Conservation (phyloP, 768 basidiomycete genomes). For the Pulveroboletus sp. region DNA sequence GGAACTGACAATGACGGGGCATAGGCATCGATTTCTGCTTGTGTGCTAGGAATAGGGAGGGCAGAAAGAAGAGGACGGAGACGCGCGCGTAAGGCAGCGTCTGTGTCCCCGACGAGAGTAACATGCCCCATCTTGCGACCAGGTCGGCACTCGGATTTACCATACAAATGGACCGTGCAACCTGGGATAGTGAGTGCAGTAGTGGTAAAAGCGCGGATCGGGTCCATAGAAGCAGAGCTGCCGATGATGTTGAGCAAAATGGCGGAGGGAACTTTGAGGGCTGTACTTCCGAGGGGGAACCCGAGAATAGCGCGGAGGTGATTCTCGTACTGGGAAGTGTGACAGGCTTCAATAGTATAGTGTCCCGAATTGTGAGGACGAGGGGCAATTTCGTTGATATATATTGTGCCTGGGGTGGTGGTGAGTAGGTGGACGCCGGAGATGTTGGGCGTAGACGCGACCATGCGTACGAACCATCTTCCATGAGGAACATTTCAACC, state of each 20-base stretch:
- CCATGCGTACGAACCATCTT: constrained; percentile 51
- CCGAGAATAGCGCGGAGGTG: constrained; percentile 92
- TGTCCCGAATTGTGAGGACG: constrained; percentile 98
- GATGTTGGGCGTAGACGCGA: too few species aligned
- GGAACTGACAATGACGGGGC: constrained; percentile 43
- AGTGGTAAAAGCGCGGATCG: constrained; percentile 52
- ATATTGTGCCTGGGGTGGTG: constrained; percentile 53
- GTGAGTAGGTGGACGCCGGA: neutral
- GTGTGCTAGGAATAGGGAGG: constrained; percentile 40
- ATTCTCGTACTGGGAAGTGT: constrained; percentile 95
- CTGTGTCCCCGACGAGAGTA: constrained; percentile 79
- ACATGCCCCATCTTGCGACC: constrained; percentile 99
- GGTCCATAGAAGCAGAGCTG: constrained; percentile 57
- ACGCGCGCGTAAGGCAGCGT: constrained; percentile 63
- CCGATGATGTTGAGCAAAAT: constrained; percentile 97
- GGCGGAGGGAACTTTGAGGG: constrained; percentile 78
- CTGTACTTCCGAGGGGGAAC: constrained; percentile 84
- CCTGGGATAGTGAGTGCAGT: constrained; percentile 68
- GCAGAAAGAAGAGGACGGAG: constrained; percentile 72
- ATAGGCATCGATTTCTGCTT: constrained; percentile 49
- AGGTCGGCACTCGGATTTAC: constrained; percentile 84
- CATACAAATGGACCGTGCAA: constrained; percentile 84
- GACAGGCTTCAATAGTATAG: constrained; percentile 96
- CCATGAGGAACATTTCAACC: constrained; percentile 95
- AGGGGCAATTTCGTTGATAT: constrained; percentile 96